Evolutionary conservation across 2,329 filamentous ascomycete genomes (phyloP).

Genomic region (Xylariales sp.): DNA sequence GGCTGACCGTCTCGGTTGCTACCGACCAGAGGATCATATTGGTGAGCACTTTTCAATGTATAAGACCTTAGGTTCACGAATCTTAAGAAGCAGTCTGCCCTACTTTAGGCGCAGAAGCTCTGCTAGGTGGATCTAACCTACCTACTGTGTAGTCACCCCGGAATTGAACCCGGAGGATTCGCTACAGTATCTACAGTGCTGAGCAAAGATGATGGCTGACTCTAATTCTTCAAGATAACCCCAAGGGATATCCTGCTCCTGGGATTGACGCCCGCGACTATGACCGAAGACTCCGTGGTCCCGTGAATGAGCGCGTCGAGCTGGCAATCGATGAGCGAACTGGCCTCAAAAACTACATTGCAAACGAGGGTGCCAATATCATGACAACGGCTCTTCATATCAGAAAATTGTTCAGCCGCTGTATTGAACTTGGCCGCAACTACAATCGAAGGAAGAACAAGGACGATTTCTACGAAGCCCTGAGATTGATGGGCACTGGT

Average conservation of each 20-base stretch:
- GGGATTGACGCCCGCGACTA: constrained; percentile 77
- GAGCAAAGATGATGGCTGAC: no score
- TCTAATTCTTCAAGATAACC: no score
- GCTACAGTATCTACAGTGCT: no score
- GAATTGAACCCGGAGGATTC: no score
- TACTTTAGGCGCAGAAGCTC: no score
- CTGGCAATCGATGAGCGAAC: constrained; percentile 70
- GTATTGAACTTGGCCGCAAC: constrained; percentile 73
- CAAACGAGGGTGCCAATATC: constrained; percentile 72
- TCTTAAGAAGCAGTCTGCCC: no score
- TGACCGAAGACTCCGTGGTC: constrained; percentile 74
- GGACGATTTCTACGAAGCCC: constrained; percentile 79
- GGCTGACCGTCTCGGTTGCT: constrained; percentile 71
- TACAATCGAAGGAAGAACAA: constrained; percentile 64
- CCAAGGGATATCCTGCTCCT: constrained; percentile 79
- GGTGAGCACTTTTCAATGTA: not conserved
- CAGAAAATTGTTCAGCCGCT: constrained; percentile 65
- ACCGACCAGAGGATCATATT: constrained; percentile 79
- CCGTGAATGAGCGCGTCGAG: constrained; percentile 73
- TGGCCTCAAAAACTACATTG: constrained; percentile 92
- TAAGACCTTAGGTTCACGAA: not conserved
- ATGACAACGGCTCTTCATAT: constrained; percentile 79
- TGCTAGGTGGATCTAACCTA: no score
- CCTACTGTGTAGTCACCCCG: no score
- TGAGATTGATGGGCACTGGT: constrained; percentile 81